A percentile compares a stretch with the other conserved stretches of the same genome.
These are phyloP conservation scores for Ajuga chamaepitys DNA, from an alignment of 257 asterid species.

Conservation along the genomic window DNA sequence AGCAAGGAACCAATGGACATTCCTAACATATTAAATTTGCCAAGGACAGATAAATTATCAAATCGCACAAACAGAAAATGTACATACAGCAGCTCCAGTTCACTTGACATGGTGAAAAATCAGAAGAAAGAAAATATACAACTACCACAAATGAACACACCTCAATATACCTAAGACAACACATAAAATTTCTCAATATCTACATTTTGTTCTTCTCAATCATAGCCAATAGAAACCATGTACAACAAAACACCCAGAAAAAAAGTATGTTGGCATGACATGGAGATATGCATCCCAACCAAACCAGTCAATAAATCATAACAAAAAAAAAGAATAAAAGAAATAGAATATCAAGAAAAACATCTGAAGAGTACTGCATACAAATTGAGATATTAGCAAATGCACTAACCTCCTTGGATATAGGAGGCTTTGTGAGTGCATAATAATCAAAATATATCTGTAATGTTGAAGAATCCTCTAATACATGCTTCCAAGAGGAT, in stretches of 20 bases:
- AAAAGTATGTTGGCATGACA: background rate
- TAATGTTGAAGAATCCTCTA: slow-evolving; percentile 80
- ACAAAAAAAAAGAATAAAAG: background rate
- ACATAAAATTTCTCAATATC: background rate
- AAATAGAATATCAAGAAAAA: background rate
- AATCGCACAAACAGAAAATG: too few species aligned
- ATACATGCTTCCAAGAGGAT: slow-evolving; percentile 71
- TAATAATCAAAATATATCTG: slow-evolving; percentile 93
- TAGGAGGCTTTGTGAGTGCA: slow-evolving; percentile 68
- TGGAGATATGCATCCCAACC: background rate
- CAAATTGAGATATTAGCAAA: slow-evolving; percentile 9
- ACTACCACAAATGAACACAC: slow-evolving; percentile 1
- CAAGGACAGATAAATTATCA: too few species aligned
- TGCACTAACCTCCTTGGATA: slow-evolving; percentile 83
- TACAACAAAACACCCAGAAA: background rate
- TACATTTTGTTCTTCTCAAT: background rate
- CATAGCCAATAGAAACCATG: background rate
- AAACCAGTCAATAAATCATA: slow-evolving; percentile 4
- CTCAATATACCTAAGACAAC: background rate
- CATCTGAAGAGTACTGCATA: background rate
- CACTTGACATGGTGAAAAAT: too few species aligned
- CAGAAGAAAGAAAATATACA: background rate
- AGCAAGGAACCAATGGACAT: too few species aligned
- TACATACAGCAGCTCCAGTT: background rate
- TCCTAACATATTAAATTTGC: too few species aligned